Evolutionary conservation across 371 early-diverging fungal genomes (phyloP).

Genomic region (Cokeromyces recurvatus): DNA sequence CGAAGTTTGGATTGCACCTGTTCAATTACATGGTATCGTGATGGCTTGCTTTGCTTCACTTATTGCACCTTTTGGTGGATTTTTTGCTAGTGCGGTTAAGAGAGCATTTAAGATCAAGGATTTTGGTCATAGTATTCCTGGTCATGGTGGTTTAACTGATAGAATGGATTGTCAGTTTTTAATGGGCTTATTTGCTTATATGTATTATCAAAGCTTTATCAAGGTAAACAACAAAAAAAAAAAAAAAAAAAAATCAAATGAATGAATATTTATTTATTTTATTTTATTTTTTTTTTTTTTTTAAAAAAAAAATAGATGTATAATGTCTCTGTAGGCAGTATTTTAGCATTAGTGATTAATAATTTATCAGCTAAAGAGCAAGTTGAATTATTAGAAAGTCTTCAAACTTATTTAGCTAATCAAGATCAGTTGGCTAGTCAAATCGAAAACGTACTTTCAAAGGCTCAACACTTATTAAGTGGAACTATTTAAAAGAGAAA

Average conservation of each 20-base stretch:
- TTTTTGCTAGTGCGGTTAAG: constrained; percentile 98
- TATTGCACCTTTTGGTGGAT: constrained; percentile 99
- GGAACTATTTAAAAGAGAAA: constrained; percentile 6
- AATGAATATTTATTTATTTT: neutral
- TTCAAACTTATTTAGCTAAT: constrained; percentile 56
- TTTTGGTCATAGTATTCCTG: constrained; percentile 97
- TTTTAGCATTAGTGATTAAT: constrained; percentile 48
- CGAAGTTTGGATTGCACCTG: constrained; percentile 63
- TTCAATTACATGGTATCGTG: constrained; percentile 87
- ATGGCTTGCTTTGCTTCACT: constrained; percentile 94
- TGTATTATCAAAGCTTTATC: constrained; percentile 90
- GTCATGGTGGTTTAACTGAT: constrained; percentile 98
- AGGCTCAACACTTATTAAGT: constrained; percentile 20
- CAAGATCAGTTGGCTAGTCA: constrained; percentile 37
- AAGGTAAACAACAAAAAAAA: too few relatives aligned
- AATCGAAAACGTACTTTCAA: constrained; percentile 22
- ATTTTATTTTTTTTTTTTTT: too few relatives aligned
- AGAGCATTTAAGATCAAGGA: constrained; percentile 98
- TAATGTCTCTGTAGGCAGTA: constrained; percentile 52
- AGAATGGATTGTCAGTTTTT: constrained; percentile 98
- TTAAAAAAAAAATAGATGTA: constrained; percentile 40
- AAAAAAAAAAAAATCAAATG: too few relatives aligned
- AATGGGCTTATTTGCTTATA: constrained; percentile 93
- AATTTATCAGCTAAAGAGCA: constrained; percentile 50
- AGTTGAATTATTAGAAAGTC: constrained; percentile 50